Percentiles rank a stretch among this genome's conserved stretches.
These are phyloP conservation scores for Aureobasidium namibiae DNA, from an alignment of 2,329 filamentous ascomycete species.

Conservation along the genomic window DNA sequence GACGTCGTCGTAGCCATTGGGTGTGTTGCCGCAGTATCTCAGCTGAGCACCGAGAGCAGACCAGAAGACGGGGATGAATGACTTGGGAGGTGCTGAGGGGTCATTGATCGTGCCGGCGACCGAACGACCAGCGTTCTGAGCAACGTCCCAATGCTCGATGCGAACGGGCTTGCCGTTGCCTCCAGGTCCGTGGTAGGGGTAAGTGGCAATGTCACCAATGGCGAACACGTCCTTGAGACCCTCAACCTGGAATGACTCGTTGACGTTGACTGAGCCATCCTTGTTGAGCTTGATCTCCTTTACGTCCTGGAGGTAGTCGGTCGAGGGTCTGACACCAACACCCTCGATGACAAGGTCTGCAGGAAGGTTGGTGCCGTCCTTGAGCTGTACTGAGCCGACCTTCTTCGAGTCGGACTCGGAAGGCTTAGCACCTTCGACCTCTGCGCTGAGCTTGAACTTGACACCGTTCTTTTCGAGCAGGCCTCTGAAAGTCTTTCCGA, in stretches of 20 bases:
- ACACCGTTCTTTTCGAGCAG: conserved; percentile 77
- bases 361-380: conserved; percentile 75
- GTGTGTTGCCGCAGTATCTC: conserved; percentile 85
- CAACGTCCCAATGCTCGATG: conserved; percentile 98
- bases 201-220: conserved; percentile 90
- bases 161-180: conserved; percentile 64
- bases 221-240: conserved; percentile 81
- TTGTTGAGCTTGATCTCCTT: conserved; percentile 62
- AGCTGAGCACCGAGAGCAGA: conserved; percentile 83
- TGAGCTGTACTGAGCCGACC: conserved; percentile 73
- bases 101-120: conserved; percentile 71
- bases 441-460: conserved; percentile 75
- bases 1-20: conserved; percentile 75
- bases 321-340: conserved; percentile 80
- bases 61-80: conserved; percentile 95
- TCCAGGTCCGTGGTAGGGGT: conserved; percentile 86
- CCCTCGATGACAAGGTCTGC: conserved; percentile 89
- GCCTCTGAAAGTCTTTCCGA: conserved; percentile 73
- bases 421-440: conserved; percentile 74
- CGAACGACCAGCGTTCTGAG: conserved; percentile 79
- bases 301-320: conserved; percentile 71
- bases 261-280: conserved; percentile 78
- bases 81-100: conserved; percentile 51
- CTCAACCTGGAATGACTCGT: conserved; percentile 69
- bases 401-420: conserved; percentile 58